Base-by-base conservation (phyloP, 164 flowering plant genomes). In the Chloranthus sessilifolius region DNA sequence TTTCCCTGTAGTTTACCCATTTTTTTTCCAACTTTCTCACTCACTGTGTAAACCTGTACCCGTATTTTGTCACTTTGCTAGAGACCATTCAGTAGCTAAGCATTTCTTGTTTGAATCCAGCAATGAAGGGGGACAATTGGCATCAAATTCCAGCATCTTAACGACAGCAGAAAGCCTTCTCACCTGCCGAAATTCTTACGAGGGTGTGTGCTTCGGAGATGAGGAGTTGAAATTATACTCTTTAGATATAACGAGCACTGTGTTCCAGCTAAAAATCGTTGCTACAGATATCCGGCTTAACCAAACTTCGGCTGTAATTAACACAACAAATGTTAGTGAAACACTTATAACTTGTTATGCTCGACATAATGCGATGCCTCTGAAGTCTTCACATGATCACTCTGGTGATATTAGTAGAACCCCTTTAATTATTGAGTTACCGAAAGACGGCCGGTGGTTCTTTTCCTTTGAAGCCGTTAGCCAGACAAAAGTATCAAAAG, bases 401-500 rank as follows among this genome's bases (percentile, higher is more conserved):
- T 69, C 79, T 15, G 63, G 60, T 39, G 63, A 78, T 47, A 43
- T 87, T 49, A 70, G 43, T 44, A 63, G 56, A 29, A 56, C 53
- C 23, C 76, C 88, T 39, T 47, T 91, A 62, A 53, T 70, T 38
- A 76, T 87, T 39, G 58, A 20, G 2, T 70, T 57, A 16, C 96
- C 92, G 8, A 85, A 75, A 69, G 55, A 61, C 49, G 96, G 98
- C 43, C 88, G 74, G 23, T 92, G 94, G 98, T 92, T 70, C 59
- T 38, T 92, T 55, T 50, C 71, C 3, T 41, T 86, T 63, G 31
- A 58, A 15, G 74, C 75, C 8, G 48, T 47, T 29, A 71, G 74
- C 68, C 35, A 48, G 38, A 60, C 81, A 42, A 67, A 60, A 42
- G 58, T 26, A 64, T 59, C 81, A 42, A 67, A 60, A 42, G 58